Evolutionary conservation across 2,329 filamentous ascomycete species (phyloP), one percentile per base, ranked within the genome.

Genomic region (Paraphoma sp.): DNA sequence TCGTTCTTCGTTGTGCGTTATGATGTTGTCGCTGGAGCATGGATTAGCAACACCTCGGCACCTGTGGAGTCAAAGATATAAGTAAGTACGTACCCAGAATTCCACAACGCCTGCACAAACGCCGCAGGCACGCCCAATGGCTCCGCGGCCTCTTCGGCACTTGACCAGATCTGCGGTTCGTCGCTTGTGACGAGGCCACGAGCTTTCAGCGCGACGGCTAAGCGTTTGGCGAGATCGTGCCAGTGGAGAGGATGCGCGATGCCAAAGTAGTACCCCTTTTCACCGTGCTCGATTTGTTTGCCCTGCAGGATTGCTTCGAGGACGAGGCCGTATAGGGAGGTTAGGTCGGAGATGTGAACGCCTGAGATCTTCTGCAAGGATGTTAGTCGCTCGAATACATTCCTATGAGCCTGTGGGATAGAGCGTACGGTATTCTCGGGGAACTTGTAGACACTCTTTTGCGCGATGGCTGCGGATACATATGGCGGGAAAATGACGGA

Each of bases 81-180:
- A 43, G 41, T 3, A 1, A 9, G 17, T n/a, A n/a, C 43, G 4
- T 16, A 49, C 40, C 30, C 50, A 42, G 54, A 53, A 36, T 57
- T 57, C 49, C 49, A 57, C 4, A 57, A 30, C 6, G 36, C 23
- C 12, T 57, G 36, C 16, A 57, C 54, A 50, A 57, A 53, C 17
- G 40, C 33, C 2, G 16, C 48, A 5, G 48, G 53, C 3, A 56
- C 53, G 6, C 53, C 45, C 1, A 52, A 17, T 6, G 42, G 47
- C 36, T 52, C 48, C 5, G 53, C 53, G 5, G 53, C 53, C 11
- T 45, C 48, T 23, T 47, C 48, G 12, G 7, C 10, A 29, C 30
- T 52, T 9, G 48, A 10, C 53, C 53, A 56, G 18, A 51, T 30
- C 5, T 43, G 31, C 16, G 51, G 16, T 29, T 45, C 40, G 9